Evolutionary conservation across 1,284 basidiomycete species (phyloP).

Genomic region (Ceraceosorus guamensis): DNA sequence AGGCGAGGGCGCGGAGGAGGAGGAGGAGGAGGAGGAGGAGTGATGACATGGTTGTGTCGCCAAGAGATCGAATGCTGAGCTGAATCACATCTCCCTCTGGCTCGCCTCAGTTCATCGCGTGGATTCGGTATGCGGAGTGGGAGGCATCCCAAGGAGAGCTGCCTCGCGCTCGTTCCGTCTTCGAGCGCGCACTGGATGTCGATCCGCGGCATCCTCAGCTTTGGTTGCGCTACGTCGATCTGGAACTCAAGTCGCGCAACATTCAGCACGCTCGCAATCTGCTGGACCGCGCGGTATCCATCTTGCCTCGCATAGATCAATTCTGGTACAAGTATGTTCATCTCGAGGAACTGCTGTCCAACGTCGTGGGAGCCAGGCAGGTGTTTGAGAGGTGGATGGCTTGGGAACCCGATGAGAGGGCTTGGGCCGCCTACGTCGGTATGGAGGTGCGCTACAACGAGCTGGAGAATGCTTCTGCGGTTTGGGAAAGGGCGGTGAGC

Average conservation of each 20-base stretch:
- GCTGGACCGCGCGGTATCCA: conserved; percentile 89
- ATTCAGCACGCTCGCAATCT: conserved; percentile 94
- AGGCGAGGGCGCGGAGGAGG: too few relatives aligned
- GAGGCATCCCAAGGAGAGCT: conserved; percentile 88
- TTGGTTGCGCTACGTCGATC: conserved; percentile 95
- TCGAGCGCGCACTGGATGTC: conserved; percentile 91
- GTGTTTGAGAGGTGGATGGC: conserved; percentile 99
- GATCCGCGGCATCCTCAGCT: conserved; percentile 80
- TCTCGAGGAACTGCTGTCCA: conserved; percentile 91
- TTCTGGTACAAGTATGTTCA: conserved; percentile 98
- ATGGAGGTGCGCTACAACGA: conserved; percentile 89
- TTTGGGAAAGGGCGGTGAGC: conserved; percentile 92
- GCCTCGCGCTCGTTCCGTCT: conserved; percentile 69
- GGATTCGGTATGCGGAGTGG: conserved; percentile 61
- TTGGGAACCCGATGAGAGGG: conserved; percentile 99
- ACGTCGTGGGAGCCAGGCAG: conserved; percentile 87
- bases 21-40: conserved; percentile 80
- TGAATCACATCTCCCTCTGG: too few relatives aligned
- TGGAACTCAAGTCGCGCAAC: conserved; percentile 93
- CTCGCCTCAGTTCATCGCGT: conserved; percentile 45
- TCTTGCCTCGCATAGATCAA: conserved; percentile 81
- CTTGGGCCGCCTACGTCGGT: conserved; percentile 97
- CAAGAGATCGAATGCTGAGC: too few relatives aligned
- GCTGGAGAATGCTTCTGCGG: conserved; percentile 76
- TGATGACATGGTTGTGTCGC: conserved; percentile 66